phyloP scores from a whole-genome alignment of 2,329 filamentous ascomycete species.

The Tothia fuscella region DNA sequence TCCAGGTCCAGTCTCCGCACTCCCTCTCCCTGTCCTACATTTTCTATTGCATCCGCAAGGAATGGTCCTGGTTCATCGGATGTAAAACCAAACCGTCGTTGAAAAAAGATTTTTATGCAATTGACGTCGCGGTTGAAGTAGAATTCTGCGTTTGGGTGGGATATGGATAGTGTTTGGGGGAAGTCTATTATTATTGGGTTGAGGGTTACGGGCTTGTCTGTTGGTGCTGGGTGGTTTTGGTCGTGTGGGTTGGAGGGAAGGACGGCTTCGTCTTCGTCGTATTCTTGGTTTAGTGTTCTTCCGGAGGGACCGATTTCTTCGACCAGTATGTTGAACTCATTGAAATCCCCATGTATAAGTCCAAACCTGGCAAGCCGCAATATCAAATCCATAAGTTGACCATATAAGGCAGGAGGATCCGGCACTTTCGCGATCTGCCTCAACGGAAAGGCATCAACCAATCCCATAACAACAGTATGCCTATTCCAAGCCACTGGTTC shows the following conservation, averaged over 20 bases:
- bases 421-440: slow-evolving; percentile 77
- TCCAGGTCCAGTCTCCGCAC: slow-evolving; percentile 67
- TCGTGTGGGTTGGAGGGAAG: not conserved
- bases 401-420: slow-evolving; percentile 74
- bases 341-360: slow-evolving; percentile 95
- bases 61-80: slow-evolving; percentile 73
- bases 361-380: slow-evolving; percentile 73
- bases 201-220: slow-evolving; percentile 37
- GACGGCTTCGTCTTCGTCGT: slow-evolving; percentile 16
- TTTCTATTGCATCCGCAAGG: slow-evolving; percentile 72
- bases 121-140: slow-evolving; percentile 95
- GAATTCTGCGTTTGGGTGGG: slow-evolving; percentile 86
- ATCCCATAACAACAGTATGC: slow-evolving; percentile 91
- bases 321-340: slow-evolving; percentile 97
- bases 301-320: slow-evolving; percentile 44
- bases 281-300: slow-evolving; percentile 12
- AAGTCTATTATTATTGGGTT: slow-evolving; percentile 91
- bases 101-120: slow-evolving; percentile 91
- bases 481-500: slow-evolving; percentile 78
- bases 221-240: slow-evolving; percentile 11
- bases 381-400: slow-evolving; percentile 80
- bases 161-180: slow-evolving; percentile 93
- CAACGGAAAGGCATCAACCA: slow-evolving; percentile 85
- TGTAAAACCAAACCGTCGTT: slow-evolving; percentile 76
- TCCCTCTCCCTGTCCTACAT: slow-evolving; percentile 48